Percentiles rank a stretch among this genome's conserved stretches.
These are phyloP conservation scores for Ambrosia hybrid DNA, from an alignment of 140 eudicot species.

Conservation along the genomic window DNA sequence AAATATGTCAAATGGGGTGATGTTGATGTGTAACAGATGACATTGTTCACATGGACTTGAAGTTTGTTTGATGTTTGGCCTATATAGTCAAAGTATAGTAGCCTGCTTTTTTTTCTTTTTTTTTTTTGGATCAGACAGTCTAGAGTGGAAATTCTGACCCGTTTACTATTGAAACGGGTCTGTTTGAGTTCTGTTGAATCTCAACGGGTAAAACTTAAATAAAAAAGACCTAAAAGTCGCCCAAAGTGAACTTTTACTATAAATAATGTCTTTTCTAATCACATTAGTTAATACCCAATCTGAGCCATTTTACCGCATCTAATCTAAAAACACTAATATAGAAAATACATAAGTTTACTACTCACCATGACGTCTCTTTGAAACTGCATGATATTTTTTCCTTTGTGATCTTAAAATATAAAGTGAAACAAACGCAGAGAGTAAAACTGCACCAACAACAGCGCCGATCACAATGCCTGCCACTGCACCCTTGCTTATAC, in stretches of 20 bases:
- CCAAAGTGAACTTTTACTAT: background rate
- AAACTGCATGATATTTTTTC: slow-evolving; percentile 39
- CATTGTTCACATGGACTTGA: background rate
- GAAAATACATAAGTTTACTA: slow-evolving; percentile 26
- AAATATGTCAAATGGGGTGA: background rate
- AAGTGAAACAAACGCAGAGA: slow-evolving; percentile 64
- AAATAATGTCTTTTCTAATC: background rate
- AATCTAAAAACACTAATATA: background rate
- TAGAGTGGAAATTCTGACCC: background rate
- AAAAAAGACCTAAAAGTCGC: background rate
- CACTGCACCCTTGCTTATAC: slow-evolving; percentile 78
- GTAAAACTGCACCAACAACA: slow-evolving; percentile 57
- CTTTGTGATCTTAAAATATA: slow-evolving; percentile 41
- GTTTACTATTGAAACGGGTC: background rate
- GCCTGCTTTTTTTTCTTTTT: background rate
- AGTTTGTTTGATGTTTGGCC: background rate
- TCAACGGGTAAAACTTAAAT: background rate
- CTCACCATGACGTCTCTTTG: slow-evolving; percentile 60
- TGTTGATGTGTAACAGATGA: background rate
- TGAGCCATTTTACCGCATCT: background rate
- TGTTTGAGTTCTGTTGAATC: background rate
- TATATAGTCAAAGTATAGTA: background rate
- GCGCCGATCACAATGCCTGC: slow-evolving; percentile 74
- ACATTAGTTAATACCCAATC: background rate
- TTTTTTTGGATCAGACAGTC: background rate